These are phyloP conservation scores for Polyporus arcularius DNA, from an alignment of 768 basidiomycete genomes.

Conservation along the genomic window DNA sequence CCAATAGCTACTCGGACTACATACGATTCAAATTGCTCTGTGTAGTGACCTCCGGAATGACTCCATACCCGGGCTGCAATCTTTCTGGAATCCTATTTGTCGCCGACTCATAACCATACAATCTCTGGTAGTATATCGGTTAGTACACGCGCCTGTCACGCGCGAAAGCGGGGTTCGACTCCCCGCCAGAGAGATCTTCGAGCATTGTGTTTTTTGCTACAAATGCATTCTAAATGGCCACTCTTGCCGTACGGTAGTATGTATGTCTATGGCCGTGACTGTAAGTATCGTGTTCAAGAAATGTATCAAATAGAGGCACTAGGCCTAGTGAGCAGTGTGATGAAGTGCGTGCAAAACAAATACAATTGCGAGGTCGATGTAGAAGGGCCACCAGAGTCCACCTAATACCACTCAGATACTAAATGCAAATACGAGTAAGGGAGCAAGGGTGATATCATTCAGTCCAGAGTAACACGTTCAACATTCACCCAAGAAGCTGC, in stretches of 20 bases:
- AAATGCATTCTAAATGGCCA: not conserved
- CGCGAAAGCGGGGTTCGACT: constrained; percentile 38
- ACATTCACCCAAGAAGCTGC: constrained; percentile 46
- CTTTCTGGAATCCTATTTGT: too few relatives aligned
- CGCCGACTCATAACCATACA: not conserved
- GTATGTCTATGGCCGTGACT: too few relatives aligned
- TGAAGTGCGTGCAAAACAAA: not conserved
- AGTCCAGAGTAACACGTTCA: constrained; percentile 20
- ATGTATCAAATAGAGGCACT: not conserved
- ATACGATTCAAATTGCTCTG: too few relatives aligned
- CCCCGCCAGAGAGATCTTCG: constrained; percentile 22
- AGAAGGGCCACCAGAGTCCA: not conserved
- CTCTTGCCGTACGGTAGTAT: too few relatives aligned
- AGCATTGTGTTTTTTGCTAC: not conserved
- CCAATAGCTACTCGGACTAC: too few relatives aligned
- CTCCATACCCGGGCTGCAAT: too few relatives aligned
- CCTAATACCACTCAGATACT: not conserved
- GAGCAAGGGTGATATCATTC: not conserved
- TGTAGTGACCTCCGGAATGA: too few relatives aligned
- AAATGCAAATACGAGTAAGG: not conserved
- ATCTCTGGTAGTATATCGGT: constrained; percentile 19
- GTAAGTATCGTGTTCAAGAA: not conserved
- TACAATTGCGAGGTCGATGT: not conserved
- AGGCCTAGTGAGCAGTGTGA: not conserved
- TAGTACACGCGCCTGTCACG: constrained; percentile 25